A percentile compares a stretch with the other conserved stretches of the same genome.
Evolutionary conservation across 2,329 filamentous ascomycete species (phyloP).

Genomic region (Nannizzia gypsea): DNA sequence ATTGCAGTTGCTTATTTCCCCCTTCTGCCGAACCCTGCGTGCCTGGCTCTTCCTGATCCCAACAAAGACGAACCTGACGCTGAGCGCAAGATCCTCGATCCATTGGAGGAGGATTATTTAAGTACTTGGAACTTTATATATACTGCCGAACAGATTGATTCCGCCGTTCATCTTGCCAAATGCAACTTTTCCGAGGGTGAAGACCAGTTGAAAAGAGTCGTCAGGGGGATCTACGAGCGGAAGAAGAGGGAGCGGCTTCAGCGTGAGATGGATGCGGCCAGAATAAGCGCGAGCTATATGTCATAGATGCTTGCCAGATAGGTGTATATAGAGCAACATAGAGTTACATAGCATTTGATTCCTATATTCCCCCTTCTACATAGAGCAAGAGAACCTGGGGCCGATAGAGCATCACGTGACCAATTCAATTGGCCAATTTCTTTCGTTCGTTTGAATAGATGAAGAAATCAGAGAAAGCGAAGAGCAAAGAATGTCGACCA

Average conservation of each 20-base stretch:
- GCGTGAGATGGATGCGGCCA: conserved; percentile 16
- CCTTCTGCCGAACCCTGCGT: conserved; percentile 61
- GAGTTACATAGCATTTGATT: not conserved
- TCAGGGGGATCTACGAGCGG: conserved; percentile 82
- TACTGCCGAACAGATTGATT: conserved; percentile 77
- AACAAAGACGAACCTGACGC: conserved; percentile 13
- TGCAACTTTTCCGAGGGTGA: conserved; percentile 79
- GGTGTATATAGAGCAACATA: not conserved
- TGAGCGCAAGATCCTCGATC: conserved; percentile 58
- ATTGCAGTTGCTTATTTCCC: conserved; percentile 87
- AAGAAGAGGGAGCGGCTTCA: conserved; percentile 59
- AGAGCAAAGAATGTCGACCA: conserved; percentile 20
- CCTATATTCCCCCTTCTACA: not conserved
- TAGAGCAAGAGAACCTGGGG: not conserved
- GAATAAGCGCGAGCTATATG: not conserved
- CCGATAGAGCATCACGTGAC: not conserved
- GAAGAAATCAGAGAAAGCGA: not conserved
- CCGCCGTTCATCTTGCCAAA: conserved; percentile 65
- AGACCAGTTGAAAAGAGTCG: conserved; percentile 63
- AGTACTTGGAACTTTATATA: conserved; percentile 98
- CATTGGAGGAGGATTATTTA: conserved; percentile 71
- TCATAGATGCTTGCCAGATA: not conserved
- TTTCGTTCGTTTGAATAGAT: too few relatives aligned
- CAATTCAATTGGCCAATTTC: too few relatives aligned
- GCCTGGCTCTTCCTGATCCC: conserved; percentile 18